Evolutionary conservation across 2,329 filamentous ascomycete genomes (phyloP).

Genomic region (Chaetomium globosum): DNA sequence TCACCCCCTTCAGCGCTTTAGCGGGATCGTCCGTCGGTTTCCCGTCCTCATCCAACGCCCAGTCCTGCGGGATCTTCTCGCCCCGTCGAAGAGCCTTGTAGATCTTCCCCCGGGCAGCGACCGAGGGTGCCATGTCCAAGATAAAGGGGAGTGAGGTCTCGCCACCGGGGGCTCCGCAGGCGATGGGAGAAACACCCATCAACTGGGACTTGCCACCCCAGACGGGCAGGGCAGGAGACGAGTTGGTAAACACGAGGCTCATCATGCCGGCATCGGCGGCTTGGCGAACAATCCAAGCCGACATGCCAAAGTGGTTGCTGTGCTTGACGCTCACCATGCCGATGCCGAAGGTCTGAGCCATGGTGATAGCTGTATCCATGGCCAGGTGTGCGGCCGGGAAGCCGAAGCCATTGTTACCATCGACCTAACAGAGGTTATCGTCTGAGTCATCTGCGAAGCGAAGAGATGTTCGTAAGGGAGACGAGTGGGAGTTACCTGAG

Average conservation of each 20-base stretch:
- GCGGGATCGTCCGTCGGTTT: constrained; percentile 70
- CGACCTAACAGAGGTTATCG: constrained; percentile 49
- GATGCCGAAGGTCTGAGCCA: constrained; percentile 67
- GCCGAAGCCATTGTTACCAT: constrained; percentile 72
- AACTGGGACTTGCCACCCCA: constrained; percentile 70
- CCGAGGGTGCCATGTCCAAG: constrained; percentile 72
- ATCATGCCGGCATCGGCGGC: constrained; percentile 73
- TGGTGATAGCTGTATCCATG: constrained; percentile 68
- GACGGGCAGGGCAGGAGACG: constrained; percentile 70
- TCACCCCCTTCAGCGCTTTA: constrained; percentile 72
- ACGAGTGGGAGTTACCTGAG: constrained; percentile 49
- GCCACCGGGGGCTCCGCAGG: constrained; percentile 72
- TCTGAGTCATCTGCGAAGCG: not conserved
- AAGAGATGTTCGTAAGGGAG: too few relatives aligned
- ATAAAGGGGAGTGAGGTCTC: constrained; percentile 60
- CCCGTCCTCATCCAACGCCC: constrained; percentile 75
- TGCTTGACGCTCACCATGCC: constrained; percentile 76
- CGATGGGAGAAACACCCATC: constrained; percentile 73
- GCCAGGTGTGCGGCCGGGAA: constrained; percentile 68
- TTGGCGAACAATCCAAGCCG: constrained; percentile 77
- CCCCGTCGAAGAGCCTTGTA: constrained; percentile 69
- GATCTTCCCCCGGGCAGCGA: constrained; percentile 72
- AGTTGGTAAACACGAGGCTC: constrained; percentile 71
- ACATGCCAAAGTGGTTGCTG: constrained; percentile 84
- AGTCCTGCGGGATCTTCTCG: constrained; percentile 70